Percentiles rank a stretch among this genome's conserved stretches.
Evolutionary conservation across 2,329 filamentous ascomycete species (phyloP).

Genomic region (Fusarium sacchari): DNA sequence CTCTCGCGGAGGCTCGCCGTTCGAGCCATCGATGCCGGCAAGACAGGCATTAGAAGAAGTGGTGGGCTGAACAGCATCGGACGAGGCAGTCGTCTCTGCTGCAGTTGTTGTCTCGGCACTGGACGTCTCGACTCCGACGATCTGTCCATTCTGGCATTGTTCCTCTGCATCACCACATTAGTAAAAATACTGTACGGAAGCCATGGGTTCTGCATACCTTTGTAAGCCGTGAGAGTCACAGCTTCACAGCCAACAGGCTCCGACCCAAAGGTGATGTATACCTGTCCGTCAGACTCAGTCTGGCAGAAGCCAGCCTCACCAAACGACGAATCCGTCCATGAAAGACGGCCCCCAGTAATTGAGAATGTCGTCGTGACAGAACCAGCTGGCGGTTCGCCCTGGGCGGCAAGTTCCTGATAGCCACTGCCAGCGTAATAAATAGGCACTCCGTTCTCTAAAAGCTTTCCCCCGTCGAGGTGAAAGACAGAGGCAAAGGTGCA

Average conservation of each 20-base stretch:
- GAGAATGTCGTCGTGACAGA: neutral
- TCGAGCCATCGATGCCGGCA: neutral
- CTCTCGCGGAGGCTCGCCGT: neutral
- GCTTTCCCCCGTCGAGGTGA: neutral
- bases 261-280: constrained; percentile 12
- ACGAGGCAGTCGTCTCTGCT: neutral
- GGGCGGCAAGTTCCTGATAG: neutral
- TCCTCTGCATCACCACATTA: neutral
- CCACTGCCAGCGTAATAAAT: neutral
- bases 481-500: constrained; percentile 1
- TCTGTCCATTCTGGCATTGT: constrained; percentile 17
- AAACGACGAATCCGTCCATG: neutral
- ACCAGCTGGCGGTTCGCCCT: neutral
- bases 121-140: neutral
- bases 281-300: neutral
- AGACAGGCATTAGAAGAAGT: neutral
- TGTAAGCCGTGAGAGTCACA: constrained; percentile 1
- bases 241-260: neutral
- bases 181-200: neutral
- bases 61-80: neutral
- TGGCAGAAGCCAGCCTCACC: constrained; percentile 3
- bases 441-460: neutral
- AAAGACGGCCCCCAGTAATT: neutral
- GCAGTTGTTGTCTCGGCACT: neutral
- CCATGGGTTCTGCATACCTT: neutral